phyloP scores from a whole-genome alignment of 176 grass and related monocot species.

The Ampelocalamus luodianensis region DNA sequence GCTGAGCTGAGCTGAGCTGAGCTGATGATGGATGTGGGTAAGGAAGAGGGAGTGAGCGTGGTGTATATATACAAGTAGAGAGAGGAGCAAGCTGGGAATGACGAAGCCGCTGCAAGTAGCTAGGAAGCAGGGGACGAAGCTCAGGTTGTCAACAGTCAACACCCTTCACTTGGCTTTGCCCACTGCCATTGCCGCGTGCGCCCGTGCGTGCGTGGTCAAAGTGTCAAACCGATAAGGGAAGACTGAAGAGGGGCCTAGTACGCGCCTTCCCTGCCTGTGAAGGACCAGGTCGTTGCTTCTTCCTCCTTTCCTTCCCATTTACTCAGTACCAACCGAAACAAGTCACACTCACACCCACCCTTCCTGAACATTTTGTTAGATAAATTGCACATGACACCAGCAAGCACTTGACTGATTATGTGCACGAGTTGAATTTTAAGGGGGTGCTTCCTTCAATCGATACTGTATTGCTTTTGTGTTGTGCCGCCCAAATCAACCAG shows the following conservation, averaged over 20 bases:
- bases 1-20: not conserved
- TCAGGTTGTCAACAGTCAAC: not conserved
- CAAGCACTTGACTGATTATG: not conserved
- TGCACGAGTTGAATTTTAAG: not conserved
- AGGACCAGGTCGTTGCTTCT: not conserved
- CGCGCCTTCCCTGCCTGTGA: not conserved
- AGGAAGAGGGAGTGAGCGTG: not conserved
- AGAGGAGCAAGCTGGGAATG: not conserved
- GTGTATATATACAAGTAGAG: not conserved
- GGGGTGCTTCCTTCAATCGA: no score
- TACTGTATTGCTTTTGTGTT: no score
- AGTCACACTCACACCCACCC: not conserved
- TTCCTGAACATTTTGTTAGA: not conserved
- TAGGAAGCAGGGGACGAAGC: not conserved
- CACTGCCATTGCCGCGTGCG: not conserved
- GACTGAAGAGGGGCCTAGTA: not conserved
- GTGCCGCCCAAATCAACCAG: no score
- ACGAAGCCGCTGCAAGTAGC: not conserved
- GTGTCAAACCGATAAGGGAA: not conserved
- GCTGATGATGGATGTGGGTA: constrained; percentile 11
- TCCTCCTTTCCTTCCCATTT: not conserved
- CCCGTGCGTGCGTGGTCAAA: not conserved
- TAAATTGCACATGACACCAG: not conserved
- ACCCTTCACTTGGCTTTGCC: not conserved
- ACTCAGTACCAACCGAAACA: no score